phyloP scores from a whole-genome alignment of 164 flowering plant species.

The Vitis amurensis region DNA sequence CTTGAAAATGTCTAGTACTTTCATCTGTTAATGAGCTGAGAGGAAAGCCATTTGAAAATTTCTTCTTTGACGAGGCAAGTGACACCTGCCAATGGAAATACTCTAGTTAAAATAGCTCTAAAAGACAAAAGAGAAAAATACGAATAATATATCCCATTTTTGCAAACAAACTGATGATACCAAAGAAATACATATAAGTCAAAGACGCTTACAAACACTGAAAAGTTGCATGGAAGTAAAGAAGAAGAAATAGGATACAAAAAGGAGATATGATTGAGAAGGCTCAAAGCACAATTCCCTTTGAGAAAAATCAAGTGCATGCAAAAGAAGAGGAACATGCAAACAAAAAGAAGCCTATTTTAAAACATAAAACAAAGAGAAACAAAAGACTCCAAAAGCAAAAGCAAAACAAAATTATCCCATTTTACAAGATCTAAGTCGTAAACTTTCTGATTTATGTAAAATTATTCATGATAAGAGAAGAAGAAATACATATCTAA shows the following conservation, averaged over 20 bases:
- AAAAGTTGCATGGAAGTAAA: neutral
- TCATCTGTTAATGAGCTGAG: constrained; percentile 53
- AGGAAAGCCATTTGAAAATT: constrained; percentile 33
- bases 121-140: neutral
- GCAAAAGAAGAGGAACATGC: no score
- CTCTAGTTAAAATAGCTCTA: neutral
- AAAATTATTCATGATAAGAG: no score
- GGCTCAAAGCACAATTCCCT: neutral
- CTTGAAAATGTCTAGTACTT: constrained; percentile 31
- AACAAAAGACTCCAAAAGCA: no score
- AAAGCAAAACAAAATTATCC: no score
- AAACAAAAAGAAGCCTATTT: no score
- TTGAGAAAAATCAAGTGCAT: no score
- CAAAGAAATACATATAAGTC: neutral
- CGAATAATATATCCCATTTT: neutral
- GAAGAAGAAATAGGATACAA: neutral
- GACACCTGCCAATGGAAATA: constrained; percentile 56
- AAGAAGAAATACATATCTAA: no score
- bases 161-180: neutral
- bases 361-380: no score
- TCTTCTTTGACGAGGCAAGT: constrained; percentile 42
- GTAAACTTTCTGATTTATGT: no score
- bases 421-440: no score
- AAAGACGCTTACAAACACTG: neutral
- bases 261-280: neutral